A percentile compares a stretch with the other conserved stretches of the same genome.
Conservation (phyloP, 768 basidiomycete species). For the Suillus subluteus region DNA sequence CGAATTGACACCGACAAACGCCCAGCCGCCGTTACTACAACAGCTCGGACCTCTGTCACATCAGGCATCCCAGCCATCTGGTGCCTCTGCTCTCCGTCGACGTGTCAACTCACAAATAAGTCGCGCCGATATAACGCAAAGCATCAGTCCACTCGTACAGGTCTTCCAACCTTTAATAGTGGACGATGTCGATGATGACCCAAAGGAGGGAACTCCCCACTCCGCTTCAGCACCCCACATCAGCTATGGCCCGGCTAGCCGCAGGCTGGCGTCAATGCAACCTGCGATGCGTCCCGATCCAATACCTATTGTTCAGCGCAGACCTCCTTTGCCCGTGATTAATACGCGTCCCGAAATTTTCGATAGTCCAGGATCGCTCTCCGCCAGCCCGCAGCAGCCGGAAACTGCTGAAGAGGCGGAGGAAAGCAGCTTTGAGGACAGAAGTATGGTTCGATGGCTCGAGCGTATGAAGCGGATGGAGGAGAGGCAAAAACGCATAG, state of each 20-base stretch:
- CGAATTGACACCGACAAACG: not conserved
- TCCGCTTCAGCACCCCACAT: slow-evolving; percentile 24
- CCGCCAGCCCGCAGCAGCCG: slow-evolving; percentile 33
- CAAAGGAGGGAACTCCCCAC: slow-evolving; percentile 33
- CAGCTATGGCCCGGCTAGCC: slow-evolving; percentile 44
- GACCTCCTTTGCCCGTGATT: slow-evolving; percentile 20
- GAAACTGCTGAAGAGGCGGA: slow-evolving; percentile 32
- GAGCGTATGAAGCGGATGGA: slow-evolving; percentile 46
- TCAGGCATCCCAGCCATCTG: slow-evolving; percentile 20
- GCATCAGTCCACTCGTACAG: slow-evolving; percentile 71
- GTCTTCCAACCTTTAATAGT: slow-evolving; percentile 70
- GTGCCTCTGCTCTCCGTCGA: slow-evolving; percentile 22
- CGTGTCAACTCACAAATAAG: slow-evolving; percentile 25
- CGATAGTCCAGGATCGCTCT: slow-evolving; percentile 18
- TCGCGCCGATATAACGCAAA: slow-evolving; percentile 35
- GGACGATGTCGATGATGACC: slow-evolving; percentile 51
- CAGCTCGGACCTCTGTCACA: slow-evolving; percentile 15
- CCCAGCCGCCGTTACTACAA: slow-evolving; percentile 3
- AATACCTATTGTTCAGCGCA: slow-evolving; percentile 12
- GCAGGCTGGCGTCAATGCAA: slow-evolving; percentile 41
- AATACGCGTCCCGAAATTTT: slow-evolving; percentile 31
- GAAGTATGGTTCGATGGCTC: slow-evolving; percentile 31
- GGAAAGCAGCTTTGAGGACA: slow-evolving; percentile 30
- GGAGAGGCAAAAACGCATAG: slow-evolving; percentile 49
- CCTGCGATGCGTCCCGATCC: slow-evolving; percentile 21